Evolutionary conservation across 805 yeast species (phyloP).

Genomic region (Cyberlindnera euphorbiiphila): DNA sequence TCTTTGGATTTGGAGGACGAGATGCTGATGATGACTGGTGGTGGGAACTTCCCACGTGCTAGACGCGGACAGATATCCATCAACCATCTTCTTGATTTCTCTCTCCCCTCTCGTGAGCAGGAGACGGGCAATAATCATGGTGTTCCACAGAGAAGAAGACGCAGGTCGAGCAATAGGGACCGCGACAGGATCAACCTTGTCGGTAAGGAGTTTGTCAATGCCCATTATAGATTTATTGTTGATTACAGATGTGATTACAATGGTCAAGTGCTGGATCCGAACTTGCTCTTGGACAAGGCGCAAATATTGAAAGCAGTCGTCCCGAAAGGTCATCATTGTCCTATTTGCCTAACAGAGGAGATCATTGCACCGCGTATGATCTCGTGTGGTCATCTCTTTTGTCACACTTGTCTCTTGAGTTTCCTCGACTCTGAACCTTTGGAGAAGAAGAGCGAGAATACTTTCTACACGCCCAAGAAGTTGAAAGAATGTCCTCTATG

Average conservation of each 20-base stretch:
- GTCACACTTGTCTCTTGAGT: slow-evolving; percentile 75
- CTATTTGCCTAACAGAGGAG: slow-evolving; percentile 82
- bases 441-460: slow-evolving; percentile 28
- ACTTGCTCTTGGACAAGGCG: slow-evolving; percentile 58
- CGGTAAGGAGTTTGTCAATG: slow-evolving; percentile 74
- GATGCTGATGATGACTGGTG: slow-evolving; percentile 28
- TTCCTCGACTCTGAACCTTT: slow-evolving; percentile 52
- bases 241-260: slow-evolving; percentile 53
- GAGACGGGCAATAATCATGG: slow-evolving; percentile 2
- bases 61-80: slow-evolving; percentile 47
- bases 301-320: slow-evolving; percentile 70
- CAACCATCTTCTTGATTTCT: slow-evolving; percentile 63
- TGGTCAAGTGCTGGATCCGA: slow-evolving; percentile 68
- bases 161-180: slow-evolving; percentile 27
- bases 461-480: slow-evolving; percentile 35
- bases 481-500: slow-evolving; percentile 82
- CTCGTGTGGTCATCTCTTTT: slow-evolving; percentile 89
- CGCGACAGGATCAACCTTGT: slow-evolving; percentile 43
- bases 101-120: slow-evolving; percentile 38
- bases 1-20: slow-evolving; percentile 35
- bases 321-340: slow-evolving; percentile 77
- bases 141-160: slow-evolving; percentile 17
- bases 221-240: slow-evolving; percentile 80
- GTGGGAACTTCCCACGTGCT: slow-evolving; percentile 29
- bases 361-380: slow-evolving; percentile 94